Percentiles rank a stretch among this genome's conserved stretches.
Conservation (phyloP, 164 flowering plant genomes). For the Chimonanthus salicifolius region DNA sequence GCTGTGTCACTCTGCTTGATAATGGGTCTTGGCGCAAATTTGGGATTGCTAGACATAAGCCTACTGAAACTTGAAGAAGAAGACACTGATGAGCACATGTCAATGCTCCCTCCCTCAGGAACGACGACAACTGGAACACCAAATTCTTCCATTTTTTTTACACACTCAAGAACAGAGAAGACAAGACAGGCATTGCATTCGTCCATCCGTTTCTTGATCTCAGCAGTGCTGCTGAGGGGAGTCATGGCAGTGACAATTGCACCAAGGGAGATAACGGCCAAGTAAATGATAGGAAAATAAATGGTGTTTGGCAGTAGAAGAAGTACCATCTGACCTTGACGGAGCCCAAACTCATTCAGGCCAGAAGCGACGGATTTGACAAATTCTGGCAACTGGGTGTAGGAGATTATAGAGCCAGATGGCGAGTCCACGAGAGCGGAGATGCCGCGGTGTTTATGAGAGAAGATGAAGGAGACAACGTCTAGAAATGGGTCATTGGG, state of each 20-base stretch:
- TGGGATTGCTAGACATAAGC: slow-evolving; percentile 26
- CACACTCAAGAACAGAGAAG: slow-evolving; percentile 26
- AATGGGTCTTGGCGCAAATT: slow-evolving; percentile 20
- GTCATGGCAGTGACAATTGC: slow-evolving; percentile 62
- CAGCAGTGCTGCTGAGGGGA: slow-evolving; percentile 48
- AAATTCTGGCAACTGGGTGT: slow-evolving; percentile 34
- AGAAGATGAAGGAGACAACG: slow-evolving; percentile 58
- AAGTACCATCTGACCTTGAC: slow-evolving; percentile 60
- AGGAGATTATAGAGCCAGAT: slow-evolving; percentile 55
- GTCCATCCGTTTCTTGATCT: slow-evolving; percentile 37
- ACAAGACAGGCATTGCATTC: slow-evolving; percentile 31
- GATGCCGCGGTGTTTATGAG: slow-evolving; percentile 37
- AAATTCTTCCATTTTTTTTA: slow-evolving; percentile 22
- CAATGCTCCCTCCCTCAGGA: slow-evolving; percentile 23
- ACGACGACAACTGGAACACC: slow-evolving; percentile 38
- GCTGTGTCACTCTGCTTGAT: slow-evolving; percentile 68
- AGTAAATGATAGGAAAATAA: slow-evolving; percentile 48
- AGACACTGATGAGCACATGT: not conserved
- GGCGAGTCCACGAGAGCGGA: slow-evolving; percentile 61
- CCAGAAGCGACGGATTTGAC: slow-evolving; percentile 62
- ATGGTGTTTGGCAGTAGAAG: slow-evolving; percentile 58
- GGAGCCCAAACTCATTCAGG: slow-evolving; percentile 43
- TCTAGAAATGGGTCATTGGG: slow-evolving; percentile 53
- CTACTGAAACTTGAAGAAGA: slow-evolving; percentile 23
- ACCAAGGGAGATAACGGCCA: slow-evolving; percentile 54